Evolutionary conservation across 495 filamentous ascomycete species (phyloP).

Genomic region (Hamigera avellanea): DNA sequence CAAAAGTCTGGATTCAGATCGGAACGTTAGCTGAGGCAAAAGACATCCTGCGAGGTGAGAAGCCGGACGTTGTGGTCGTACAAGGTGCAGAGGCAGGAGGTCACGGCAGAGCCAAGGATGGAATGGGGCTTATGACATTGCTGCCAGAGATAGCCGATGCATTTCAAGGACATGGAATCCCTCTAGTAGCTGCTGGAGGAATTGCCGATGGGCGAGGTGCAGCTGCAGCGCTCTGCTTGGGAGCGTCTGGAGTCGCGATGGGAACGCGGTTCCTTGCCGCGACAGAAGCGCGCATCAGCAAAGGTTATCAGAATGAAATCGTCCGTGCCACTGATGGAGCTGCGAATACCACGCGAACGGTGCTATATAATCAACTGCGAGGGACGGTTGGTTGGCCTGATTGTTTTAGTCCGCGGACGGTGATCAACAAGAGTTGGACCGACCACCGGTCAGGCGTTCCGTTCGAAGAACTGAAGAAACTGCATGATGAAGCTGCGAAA

Average conservation of each 20-base stretch:
- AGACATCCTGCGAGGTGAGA: constrained; percentile 19
- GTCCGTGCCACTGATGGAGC: constrained; percentile 52
- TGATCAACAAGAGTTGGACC: constrained; percentile 48
- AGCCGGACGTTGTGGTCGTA: constrained; percentile 57
- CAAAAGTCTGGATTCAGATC: constrained; percentile 58
- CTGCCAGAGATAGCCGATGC: constrained; percentile 49
- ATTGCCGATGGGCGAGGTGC: constrained; percentile 56
- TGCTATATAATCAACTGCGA: constrained; percentile 58
- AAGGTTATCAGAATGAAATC: constrained; percentile 50
- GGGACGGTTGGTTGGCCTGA: constrained; percentile 60
- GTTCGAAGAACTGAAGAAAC: constrained; percentile 46
- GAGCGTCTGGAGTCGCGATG: constrained; percentile 55
- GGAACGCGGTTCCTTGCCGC: constrained; percentile 65
- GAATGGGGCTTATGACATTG: constrained; percentile 45
- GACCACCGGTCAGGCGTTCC: constrained; percentile 45
- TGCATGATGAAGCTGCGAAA: constrained; percentile 43
- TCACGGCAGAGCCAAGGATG: constrained; percentile 48
- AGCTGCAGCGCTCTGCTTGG: constrained; percentile 52
- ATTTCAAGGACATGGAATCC: constrained; percentile 30
- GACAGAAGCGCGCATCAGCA: constrained; percentile 46
- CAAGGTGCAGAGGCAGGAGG: constrained; percentile 69
- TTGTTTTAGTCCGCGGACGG: constrained; percentile 47
- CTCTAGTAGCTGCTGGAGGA: constrained; percentile 61
- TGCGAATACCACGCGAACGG: constrained; percentile 48
- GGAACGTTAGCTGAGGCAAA: constrained; percentile 47